A percentile compares a stretch with the other conserved stretches of the same genome.
Conservation (phyloP, 1,284 basidiomycete species). For the Golubevia pallescens region DNA sequence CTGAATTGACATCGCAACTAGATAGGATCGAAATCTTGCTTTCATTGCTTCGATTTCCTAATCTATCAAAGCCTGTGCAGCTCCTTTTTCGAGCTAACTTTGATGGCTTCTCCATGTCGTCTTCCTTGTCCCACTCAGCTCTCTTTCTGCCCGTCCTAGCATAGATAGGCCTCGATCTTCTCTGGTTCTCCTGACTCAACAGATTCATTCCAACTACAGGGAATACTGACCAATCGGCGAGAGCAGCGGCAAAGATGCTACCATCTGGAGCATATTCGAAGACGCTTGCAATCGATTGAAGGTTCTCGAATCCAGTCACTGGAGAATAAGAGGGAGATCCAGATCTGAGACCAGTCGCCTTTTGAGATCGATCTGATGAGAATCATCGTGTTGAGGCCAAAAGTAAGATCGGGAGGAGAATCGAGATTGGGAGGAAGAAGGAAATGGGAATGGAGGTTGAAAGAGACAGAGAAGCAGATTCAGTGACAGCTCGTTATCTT, state of each 20-base stretch:
- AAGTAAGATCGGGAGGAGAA: neutral
- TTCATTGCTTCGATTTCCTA: too few relatives aligned
- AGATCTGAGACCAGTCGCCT: conserved; percentile 82
- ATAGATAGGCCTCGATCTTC: too few relatives aligned
- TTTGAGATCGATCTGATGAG: conserved; percentile 83
- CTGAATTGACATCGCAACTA: too few relatives aligned
- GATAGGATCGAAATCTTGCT: too few relatives aligned
- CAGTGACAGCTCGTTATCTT: too few relatives aligned
- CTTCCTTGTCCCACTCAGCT: too few relatives aligned
- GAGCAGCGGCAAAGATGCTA: conserved; percentile 44
- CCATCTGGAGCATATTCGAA: conserved; percentile 58
- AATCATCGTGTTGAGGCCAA: neutral
- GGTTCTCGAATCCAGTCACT: conserved; percentile 70
- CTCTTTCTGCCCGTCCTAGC: too few relatives aligned
- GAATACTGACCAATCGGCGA: conserved; percentile 32
- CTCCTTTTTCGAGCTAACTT: too few relatives aligned
- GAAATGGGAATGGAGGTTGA: neutral
- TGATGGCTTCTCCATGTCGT: too few relatives aligned
- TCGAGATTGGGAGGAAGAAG: conserved; percentile 3
- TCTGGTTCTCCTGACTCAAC: neutral
- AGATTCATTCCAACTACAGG: neutral
- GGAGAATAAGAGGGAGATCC: conserved; percentile 79
- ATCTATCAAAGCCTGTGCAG: too few relatives aligned
- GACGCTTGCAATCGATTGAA: conserved; percentile 38
- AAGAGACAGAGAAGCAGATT: neutral